A percentile compares a stretch with the other conserved stretches of the same genome.
phyloP scores from a whole-genome alignment of 768 basidiomycete species.

The Rhodotorula paludigena region DNA sequence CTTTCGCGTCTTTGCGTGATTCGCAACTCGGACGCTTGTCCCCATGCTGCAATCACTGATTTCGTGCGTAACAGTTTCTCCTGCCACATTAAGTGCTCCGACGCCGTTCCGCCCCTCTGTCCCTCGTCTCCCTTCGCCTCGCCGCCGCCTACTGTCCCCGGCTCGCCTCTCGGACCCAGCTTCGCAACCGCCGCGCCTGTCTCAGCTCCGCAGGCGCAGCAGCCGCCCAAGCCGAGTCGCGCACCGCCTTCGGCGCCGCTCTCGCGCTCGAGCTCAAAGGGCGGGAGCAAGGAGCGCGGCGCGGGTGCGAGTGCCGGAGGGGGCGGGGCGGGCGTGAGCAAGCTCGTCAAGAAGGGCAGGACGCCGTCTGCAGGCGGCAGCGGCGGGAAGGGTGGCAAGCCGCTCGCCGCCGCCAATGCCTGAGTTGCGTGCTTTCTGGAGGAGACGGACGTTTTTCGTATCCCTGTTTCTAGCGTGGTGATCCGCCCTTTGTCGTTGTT shows the following conservation, averaged over 20 bases:
- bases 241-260: not conserved
- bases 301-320: too few species aligned
- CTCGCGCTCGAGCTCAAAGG: not conserved
- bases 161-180: not conserved
- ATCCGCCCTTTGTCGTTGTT: too few species aligned
- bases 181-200: not conserved
- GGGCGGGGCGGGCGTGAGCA: constrained; percentile 10
- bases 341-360: constrained; percentile 27
- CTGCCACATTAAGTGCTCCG: constrained; percentile 34
- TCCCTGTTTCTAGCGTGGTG: too few species aligned
- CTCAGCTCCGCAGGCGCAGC: not conserved
- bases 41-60: constrained; percentile 52
- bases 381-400: not conserved
- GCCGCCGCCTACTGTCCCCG: not conserved
- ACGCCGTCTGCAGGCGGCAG: not conserved
- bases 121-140: not conserved
- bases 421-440: too few species aligned
- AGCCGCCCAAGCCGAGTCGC: constrained; percentile 10
- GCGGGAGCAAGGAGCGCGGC: not conserved
- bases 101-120: constrained; percentile 3
- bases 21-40: too few species aligned
- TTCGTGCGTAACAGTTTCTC: constrained; percentile 36
- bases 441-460: too few species aligned
- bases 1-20: constrained; percentile 47
- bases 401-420: not conserved